phyloP scores from a whole-genome alignment of 192 early-diverging fungal species.

The Coemansia sp. region DNA sequence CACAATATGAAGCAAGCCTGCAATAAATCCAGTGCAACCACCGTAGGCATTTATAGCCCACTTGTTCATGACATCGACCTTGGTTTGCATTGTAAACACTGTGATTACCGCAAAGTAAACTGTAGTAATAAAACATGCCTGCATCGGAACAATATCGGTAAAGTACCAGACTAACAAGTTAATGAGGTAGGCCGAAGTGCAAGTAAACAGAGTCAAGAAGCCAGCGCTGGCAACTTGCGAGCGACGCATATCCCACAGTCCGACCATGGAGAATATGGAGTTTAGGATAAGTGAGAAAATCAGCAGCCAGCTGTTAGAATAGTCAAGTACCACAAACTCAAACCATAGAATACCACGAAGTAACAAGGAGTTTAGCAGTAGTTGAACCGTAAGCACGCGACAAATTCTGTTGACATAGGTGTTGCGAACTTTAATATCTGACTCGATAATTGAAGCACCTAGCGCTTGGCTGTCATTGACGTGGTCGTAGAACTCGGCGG shows the following conservation, averaged over 20 bases:
- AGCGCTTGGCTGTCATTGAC: neutral
- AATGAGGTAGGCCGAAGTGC: neutral
- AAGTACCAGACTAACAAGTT: constrained; percentile 1
- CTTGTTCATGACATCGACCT: neutral
- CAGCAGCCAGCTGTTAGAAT: constrained; percentile 4
- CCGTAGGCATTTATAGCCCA: neutral
- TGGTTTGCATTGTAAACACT: neutral
- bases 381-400: neutral
- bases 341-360: neutral
- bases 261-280: constrained; percentile 1
- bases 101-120: neutral
- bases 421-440: neutral
- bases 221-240: neutral
- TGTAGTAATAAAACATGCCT: neutral
- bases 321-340: neutral
- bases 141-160: neutral
- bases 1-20: neutral
- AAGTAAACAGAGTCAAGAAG: neutral
- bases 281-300: constrained; percentile 4
- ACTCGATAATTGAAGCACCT: neutral
- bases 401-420: neutral
- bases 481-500: constrained; percentile 5
- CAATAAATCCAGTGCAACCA: neutral
- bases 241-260: neutral
- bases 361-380: neutral